phyloP scores from a whole-genome alignment of 352 stramenopile species.

The Phytophthora brassicae region DNA sequence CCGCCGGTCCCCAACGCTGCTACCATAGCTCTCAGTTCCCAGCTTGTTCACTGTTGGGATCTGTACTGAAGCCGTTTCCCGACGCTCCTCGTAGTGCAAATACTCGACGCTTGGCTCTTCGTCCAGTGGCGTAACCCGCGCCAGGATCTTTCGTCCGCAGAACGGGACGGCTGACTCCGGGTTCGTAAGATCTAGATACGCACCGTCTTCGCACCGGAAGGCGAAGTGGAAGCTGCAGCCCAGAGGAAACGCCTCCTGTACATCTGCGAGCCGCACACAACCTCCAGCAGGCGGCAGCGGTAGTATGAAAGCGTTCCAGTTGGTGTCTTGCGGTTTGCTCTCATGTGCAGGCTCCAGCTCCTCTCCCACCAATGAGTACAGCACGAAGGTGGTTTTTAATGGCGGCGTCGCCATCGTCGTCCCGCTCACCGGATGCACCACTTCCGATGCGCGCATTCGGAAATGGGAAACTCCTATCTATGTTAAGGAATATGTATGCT shows the following conservation, averaged over 20 bases:
- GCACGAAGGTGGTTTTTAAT: slow-evolving; percentile 44
- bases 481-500: slow-evolving; percentile 1
- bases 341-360: slow-evolving; percentile 54
- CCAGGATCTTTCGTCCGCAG: slow-evolving; percentile 70
- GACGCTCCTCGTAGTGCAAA: slow-evolving; percentile 31
- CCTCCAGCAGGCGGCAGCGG: slow-evolving; percentile 13
- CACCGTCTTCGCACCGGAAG: slow-evolving; percentile 70
- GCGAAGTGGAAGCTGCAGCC: slow-evolving; percentile 71
- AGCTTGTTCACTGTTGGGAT: slow-evolving; percentile 15
- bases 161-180: slow-evolving; percentile 62
- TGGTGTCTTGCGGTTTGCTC: slow-evolving; percentile 43
- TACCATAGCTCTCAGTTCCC: slow-evolving; percentile 29
- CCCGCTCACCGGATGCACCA: slow-evolving; percentile 35
- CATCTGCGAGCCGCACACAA: slow-evolving; percentile 49
- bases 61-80: neutral
- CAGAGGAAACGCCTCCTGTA: slow-evolving; percentile 74
- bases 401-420: slow-evolving; percentile 28
- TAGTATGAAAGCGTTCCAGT: slow-evolving; percentile 79
- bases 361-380: slow-evolving; percentile 75
- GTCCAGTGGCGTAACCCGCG: slow-evolving; percentile 62
- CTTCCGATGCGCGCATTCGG: slow-evolving; percentile 27
- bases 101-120: slow-evolving; percentile 50
- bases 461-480: slow-evolving; percentile 16
- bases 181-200: slow-evolving; percentile 75
- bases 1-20: slow-evolving; percentile 18